phyloP scores from a whole-genome alignment of 2,329 filamentous ascomycete species.

The Monilinia fructigena region DNA sequence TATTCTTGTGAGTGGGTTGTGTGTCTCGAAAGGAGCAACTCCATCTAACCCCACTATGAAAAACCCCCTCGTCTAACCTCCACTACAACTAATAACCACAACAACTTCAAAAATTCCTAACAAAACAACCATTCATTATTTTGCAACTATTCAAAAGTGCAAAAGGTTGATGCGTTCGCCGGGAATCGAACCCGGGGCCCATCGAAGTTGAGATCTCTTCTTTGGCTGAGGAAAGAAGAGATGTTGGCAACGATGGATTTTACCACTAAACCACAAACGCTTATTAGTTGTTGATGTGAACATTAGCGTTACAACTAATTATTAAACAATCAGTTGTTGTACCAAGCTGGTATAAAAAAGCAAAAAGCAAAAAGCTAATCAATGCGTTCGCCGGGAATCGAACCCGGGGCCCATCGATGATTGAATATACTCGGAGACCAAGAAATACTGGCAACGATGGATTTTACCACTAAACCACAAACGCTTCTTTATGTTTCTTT shows the following conservation, averaged over 20 bases:
- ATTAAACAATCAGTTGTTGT: no score
- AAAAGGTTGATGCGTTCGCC: neutral
- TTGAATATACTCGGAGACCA: neutral
- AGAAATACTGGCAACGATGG: neutral
- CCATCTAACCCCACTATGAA: no score
- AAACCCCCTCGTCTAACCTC: neutral
- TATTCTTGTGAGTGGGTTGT: no score
- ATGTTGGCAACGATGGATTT: neutral
- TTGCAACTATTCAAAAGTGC: neutral
- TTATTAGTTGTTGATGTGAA: neutral
- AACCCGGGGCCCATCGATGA: neutral
- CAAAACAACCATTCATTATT: neutral
- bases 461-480: conserved; percentile 5
- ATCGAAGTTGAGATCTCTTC: neutral
- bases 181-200: neutral
- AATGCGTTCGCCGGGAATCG: neutral
- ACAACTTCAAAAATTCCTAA: neutral
- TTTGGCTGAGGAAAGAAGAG: neutral
- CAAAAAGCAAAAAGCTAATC: no score
- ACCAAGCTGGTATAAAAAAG: no score
- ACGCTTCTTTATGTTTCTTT: neutral
- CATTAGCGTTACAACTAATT: no score
- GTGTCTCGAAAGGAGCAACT: no score
- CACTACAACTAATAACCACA: neutral
- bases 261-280: conserved; percentile 2